Percentiles rank a stretch among this genome's conserved stretches.
Conservation (phyloP, 2,329 filamentous ascomycete species). For the Hortaea sp. region DNA sequence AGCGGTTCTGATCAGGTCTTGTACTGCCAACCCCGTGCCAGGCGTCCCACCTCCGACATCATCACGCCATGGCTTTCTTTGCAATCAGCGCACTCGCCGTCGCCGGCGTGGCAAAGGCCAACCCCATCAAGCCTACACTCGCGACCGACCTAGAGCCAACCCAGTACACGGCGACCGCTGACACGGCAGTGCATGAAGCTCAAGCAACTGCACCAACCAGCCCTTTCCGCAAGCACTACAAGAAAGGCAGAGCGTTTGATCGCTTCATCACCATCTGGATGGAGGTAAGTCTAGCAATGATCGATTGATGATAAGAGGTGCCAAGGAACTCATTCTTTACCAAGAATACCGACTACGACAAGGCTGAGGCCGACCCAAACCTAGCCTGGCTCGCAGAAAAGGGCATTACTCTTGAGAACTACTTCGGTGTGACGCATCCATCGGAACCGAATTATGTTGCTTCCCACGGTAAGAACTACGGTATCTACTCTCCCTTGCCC, state of each 20-base stretch:
- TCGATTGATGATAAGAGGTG: too few species aligned
- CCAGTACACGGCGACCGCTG: constrained; percentile 40
- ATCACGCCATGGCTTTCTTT: constrained; percentile 8
- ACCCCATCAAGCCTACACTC: constrained; percentile 5
- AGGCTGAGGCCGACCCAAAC: constrained; percentile 53
- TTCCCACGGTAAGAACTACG: constrained; percentile 32
- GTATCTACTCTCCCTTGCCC: too few species aligned
- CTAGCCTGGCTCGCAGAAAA: constrained; percentile 47
- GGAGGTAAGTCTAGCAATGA: constrained; percentile 31
- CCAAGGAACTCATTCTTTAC: too few species aligned
- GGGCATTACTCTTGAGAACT: constrained; percentile 51
- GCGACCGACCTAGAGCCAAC: constrained; percentile 16
- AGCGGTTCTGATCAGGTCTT: too few species aligned
- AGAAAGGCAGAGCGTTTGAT: constrained; percentile 63
- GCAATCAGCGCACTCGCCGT: constrained; percentile 18
- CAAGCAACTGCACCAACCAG: constrained; percentile 51
- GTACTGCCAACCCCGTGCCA: too few species aligned
- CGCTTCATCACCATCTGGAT: constrained; percentile 65
- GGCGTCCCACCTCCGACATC: neutral
- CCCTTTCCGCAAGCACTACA: constrained; percentile 48
- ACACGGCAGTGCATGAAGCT: constrained; percentile 43
- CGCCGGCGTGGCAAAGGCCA: constrained; percentile 15
- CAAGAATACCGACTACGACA: constrained; percentile 56
- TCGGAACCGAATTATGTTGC: constrained; percentile 69
- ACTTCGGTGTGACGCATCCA: constrained; percentile 52